Conservation (phyloP, 345 rosid species). For the Triadica sebifera region DNA sequence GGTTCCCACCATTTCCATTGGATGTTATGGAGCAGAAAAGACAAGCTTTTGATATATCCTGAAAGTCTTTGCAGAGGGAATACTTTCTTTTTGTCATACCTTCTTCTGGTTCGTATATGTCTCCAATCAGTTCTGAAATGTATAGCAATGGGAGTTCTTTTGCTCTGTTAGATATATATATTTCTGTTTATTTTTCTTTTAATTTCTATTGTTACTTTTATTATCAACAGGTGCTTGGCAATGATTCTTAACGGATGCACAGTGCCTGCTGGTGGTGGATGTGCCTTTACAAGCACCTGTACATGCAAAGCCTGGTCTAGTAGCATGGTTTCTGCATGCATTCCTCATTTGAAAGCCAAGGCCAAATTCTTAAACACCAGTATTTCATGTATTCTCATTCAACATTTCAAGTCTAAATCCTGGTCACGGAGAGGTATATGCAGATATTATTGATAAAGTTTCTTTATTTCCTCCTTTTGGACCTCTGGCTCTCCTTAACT, state of each 20-base stretch:
- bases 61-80: not conserved
- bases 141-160: not conserved
- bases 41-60: not conserved
- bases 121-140: not conserved
- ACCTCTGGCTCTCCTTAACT: no score
- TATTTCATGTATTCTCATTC: constrained; percentile 38
- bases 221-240: constrained; percentile 21
- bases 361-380: constrained; percentile 31
- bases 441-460: not conserved
- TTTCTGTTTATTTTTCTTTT: not conserved
- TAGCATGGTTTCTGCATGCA: constrained; percentile 31
- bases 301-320: constrained; percentile 36
- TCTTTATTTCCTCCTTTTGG: not conserved
- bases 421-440: constrained; percentile 38
- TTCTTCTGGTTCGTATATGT: not conserved
- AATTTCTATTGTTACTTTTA: not conserved
- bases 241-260: constrained; percentile 51
- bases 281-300: constrained; percentile 32
- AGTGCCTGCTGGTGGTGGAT: constrained; percentile 29
- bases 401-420: constrained; percentile 32
- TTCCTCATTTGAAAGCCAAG: constrained; percentile 25
- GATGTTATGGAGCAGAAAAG: not conserved
- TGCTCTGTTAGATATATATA: not conserved
- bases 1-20: not conserved
- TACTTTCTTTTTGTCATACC: not conserved